Evolutionary conservation across 768 basidiomycete species (phyloP).

Genomic region (Tylopilus subfusipes): DNA sequence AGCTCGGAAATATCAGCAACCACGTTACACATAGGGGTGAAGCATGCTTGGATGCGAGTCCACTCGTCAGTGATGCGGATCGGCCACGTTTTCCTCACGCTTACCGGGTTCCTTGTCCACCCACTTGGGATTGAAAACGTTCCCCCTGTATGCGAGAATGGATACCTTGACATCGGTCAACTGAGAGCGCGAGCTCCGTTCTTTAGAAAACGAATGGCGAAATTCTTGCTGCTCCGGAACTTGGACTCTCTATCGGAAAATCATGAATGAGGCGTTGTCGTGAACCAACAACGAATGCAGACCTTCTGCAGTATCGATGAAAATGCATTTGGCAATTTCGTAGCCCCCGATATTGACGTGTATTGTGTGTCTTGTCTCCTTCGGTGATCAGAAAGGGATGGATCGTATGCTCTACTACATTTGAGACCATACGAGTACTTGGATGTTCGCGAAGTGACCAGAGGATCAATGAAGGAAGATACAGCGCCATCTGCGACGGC

Average conservation of each 20-base stretch:
- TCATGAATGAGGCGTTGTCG: neutral
- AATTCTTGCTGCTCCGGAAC: slow-evolving; percentile 23
- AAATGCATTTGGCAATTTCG: slow-evolving; percentile 33
- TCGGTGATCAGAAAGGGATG: slow-evolving; percentile 35
- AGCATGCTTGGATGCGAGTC: neutral
- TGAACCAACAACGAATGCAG: fast-evolving
- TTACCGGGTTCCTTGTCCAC: slow-evolving; percentile 12
- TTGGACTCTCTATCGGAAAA: slow-evolving; percentile 6
- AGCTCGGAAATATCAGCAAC: slow-evolving; percentile 8
- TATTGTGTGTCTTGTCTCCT: slow-evolving; percentile 24
- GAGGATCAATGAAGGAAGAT: slow-evolving; percentile 36
- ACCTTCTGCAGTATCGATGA: slow-evolving; percentile 36
- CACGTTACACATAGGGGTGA: slow-evolving; percentile 10
- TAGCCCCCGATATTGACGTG: slow-evolving; percentile 25
- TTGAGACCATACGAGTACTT: slow-evolving; percentile 39
- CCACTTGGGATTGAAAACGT: slow-evolving; percentile 4
- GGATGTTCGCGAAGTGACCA: slow-evolving; percentile 42
- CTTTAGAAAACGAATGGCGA: slow-evolving; percentile 3
- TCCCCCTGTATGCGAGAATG: slow-evolving; percentile 18
- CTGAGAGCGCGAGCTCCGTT: neutral
- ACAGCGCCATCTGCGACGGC: slow-evolving; percentile 33
- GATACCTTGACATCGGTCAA: neutral
- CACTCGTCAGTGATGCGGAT: neutral
- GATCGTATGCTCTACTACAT: slow-evolving; percentile 25
- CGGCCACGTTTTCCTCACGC: neutral